phyloP scores from a whole-genome alignment of 345 rosid genomes.

The Lenwebbia sp. region DNA sequence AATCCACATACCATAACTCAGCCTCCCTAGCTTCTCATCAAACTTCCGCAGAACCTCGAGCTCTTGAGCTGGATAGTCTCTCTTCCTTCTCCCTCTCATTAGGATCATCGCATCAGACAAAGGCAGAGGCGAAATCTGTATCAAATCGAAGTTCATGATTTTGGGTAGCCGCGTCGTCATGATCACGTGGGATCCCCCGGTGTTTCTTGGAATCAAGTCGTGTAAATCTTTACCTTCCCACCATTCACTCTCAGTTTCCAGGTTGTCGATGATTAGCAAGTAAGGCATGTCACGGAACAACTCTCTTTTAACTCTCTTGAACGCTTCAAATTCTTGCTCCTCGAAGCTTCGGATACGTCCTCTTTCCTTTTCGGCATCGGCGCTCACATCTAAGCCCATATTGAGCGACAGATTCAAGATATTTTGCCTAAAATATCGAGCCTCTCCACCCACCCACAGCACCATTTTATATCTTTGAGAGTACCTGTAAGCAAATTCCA shows the following conservation, averaged over 20 bases:
- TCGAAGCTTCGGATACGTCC: constrained; percentile 71
- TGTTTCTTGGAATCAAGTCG: constrained; percentile 79
- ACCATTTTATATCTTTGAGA: constrained; percentile 86
- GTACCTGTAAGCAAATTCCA: constrained; percentile 71
- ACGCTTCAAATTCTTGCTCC: constrained; percentile 82
- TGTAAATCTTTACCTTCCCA: constrained; percentile 93
- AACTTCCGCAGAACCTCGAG: constrained; percentile 50
- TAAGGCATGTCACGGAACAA: constrained; percentile 82
- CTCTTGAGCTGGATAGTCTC: constrained; percentile 49
- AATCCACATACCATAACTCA: constrained; percentile 68
- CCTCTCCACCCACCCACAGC: constrained; percentile 89
- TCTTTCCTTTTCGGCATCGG: constrained; percentile 80
- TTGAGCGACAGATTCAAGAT: constrained; percentile 65
- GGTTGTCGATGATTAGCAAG: constrained; percentile 77
- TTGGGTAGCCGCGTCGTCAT: constrained; percentile 72
- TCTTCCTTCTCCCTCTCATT: constrained; percentile 59
- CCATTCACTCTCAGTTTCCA: constrained; percentile 87
- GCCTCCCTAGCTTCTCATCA: constrained; percentile 63
- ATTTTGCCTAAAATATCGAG: constrained; percentile 71
- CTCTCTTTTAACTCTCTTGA: constrained; percentile 76
- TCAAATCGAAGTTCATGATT: constrained; percentile 61
- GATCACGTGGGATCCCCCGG: constrained; percentile 77
- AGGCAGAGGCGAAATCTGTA: constrained; percentile 47
- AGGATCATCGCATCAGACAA: constrained; percentile 62
- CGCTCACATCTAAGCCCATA: constrained; percentile 78